Evolutionary conservation across 2,329 filamentous ascomycete genomes (phyloP), one percentile per base, ranked within the genome.

Genomic region (Tolypocladium album): DNA sequence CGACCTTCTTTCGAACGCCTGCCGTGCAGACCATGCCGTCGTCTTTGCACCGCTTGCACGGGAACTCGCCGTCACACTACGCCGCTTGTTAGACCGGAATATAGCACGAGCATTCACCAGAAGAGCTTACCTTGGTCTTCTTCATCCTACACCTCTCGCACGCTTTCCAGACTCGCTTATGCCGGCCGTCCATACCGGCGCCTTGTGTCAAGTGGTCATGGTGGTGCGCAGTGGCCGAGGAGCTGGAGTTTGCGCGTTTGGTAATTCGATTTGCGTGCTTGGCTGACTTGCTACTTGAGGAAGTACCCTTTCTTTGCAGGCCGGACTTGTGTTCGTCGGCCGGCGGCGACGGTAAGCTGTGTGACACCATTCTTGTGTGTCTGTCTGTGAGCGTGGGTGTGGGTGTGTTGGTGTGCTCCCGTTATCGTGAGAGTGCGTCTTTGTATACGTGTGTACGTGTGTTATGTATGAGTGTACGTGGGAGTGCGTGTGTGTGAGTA

Each of bases 71-170:
- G 64, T 87, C 83, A 67, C 84, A 87, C 83, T 86, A 24, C 4
- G 8, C 9, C 24, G 36, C 4, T 17, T 31, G 40, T 61, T 20
- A 61, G 59, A 17, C 36, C 12, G 8, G 36, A 36, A 36, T 36
- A 9, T 6, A 36, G 36, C 2, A 20, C 8, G 17, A 24, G 22
- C 7, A 15, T 20, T 34, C 27, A 43, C 20, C 13, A 13, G 20
- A n/a, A 7, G 22, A 52, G 62, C 62, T 57, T 72, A 84, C 83
- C 83, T 87, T 87, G 59, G 84, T 87, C 76, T 87, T 87, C 78
- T 87, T 87, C 82, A 86, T 86, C 64, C 84, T 76, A 75, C 84
- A 87, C 64, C 84, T 76, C 72, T 87, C 83, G 64, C 84, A 87
- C 22, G 84, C 84, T 69, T 87, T 87, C 83, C 83, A 86, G 59